A percentile compares a stretch with the other conserved stretches of the same genome.
These are phyloP conservation scores for Pseudozyma hubeiensis DNA, from an alignment of 1,284 basidiomycete genomes.

Conservation along the genomic window DNA sequence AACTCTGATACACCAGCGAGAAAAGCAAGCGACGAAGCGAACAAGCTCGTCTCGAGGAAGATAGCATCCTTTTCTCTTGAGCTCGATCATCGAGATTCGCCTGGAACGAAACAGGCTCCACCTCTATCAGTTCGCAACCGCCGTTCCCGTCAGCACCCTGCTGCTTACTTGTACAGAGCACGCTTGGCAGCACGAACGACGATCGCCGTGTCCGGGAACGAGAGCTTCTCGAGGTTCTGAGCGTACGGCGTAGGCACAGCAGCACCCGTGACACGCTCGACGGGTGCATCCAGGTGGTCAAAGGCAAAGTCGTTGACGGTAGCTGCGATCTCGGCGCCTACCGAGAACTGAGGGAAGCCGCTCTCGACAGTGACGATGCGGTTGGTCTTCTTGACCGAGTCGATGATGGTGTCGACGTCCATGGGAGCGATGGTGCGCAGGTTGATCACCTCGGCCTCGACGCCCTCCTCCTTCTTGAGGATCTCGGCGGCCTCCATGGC, in stretches of 20 bases:
- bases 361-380: conserved; percentile 94
- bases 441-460: conserved; percentile 99
- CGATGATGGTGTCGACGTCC: conserved; percentile 95
- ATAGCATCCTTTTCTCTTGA: too few relatives aligned
- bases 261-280: conserved; percentile 96
- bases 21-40: too few relatives aligned
- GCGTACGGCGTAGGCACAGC: conserved; percentile 69
- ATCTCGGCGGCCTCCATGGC: conserved; percentile 79
- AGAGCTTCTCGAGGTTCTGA: conserved; percentile 73
- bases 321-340: conserved; percentile 96
- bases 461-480: conserved; percentile 89
- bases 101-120: too few relatives aligned
- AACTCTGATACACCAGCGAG: too few relatives aligned
- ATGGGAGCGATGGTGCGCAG: conserved; percentile 92
- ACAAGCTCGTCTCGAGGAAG: too few relatives aligned
- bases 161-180: conserved; percentile 60
- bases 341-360: conserved; percentile 98
- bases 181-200: conserved; percentile 64
- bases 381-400: conserved; percentile 98
- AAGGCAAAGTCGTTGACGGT: conserved; percentile 78
- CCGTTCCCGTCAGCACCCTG: too few relatives aligned
- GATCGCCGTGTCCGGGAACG: conserved; percentile 64
- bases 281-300: conserved; percentile 80
- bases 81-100: too few relatives aligned
- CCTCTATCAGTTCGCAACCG: too few relatives aligned